Percentiles rank a stretch among this genome's conserved stretches.
These are phyloP conservation scores for Aegilops sharonensis DNA, from an alignment of 176 grass and related monocot genomes.

Conservation along the genomic window DNA sequence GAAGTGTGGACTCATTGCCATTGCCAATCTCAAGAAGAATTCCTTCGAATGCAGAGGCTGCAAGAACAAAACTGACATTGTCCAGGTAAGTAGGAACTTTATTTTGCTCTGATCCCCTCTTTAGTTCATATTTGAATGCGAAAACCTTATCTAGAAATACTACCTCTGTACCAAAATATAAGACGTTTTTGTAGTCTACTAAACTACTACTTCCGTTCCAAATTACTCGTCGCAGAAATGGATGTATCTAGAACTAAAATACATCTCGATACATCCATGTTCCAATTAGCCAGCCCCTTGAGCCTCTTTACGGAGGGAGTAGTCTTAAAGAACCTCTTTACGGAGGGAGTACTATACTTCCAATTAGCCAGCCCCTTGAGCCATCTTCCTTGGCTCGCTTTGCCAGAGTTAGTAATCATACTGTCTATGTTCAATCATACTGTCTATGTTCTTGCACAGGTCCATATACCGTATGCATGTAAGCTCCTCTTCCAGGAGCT, in stretches of 20 bases:
- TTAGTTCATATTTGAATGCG: not conserved
- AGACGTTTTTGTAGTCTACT: no score
- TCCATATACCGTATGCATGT: conserved; percentile 90
- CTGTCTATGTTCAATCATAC: not conserved
- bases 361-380: not conserved
- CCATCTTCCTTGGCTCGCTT: not conserved
- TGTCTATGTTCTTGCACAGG: conserved; percentile 27
- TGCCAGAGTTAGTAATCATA: not conserved
- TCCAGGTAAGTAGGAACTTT: conserved; percentile 58
- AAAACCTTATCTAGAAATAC: not conserved
- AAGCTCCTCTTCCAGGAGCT: conserved; percentile 95
- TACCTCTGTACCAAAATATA: no score
- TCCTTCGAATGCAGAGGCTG: conserved; percentile 94
- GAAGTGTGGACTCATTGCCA: conserved; percentile 92
- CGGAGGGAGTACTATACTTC: not conserved
- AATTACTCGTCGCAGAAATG: no score
- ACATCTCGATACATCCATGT: no score
- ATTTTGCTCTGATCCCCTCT: not conserved
- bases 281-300: no score
- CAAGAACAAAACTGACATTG: conserved; percentile 99
- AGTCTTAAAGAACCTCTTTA: no score
- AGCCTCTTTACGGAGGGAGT: no score
- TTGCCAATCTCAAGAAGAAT: conserved; percentile 98
- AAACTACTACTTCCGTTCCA: no score
- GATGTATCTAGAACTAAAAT: no score